Evolutionary conservation across 2,329 filamentous ascomycete species (phyloP), one percentile per base, ranked within the genome.

Genomic region (Cercospora citrullina): DNA sequence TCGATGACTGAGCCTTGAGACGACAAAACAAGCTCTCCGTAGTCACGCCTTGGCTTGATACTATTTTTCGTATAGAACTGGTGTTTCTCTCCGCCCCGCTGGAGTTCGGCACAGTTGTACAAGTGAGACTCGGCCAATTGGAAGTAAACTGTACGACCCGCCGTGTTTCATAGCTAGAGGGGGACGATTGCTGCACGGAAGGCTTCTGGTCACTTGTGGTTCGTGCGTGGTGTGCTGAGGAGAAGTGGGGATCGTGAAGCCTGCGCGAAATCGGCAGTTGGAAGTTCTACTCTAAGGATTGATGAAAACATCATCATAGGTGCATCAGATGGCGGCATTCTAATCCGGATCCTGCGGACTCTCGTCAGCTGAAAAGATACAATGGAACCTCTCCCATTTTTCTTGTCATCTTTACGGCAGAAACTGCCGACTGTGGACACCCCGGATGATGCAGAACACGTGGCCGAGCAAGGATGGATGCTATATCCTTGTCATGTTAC

Each of bases 401-500:
- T 53, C 48, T 28, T 53, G 48, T 28, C 48, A 53, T 53, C 48
- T 53, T 28, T 28, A 53, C 48, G 48, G 48, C 48, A 53, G 48
- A 51, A 26, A 51, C 45, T 51, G 45, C 45, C 45, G 21, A 53
- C 48, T 53, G 48, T 53, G 48, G 48, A 53, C 48, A 53, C 48
- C 48, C 14, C 48, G 48, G 48, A 55, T n/a, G 48, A 55, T 28
- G 48, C 48, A 55, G 23, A 55, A 55, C 48, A 55, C 48, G 48
- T 55, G 48, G 48, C 48, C 12, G 23, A 55, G 48, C 48, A 55
- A 55, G 48, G 48, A 55, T 55, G 23, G 10, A 26, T 23, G 23
- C 48, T 16, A 26, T 23, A 55, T 55, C 48, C 48, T 55, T 55
- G 48, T 55, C 48, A 55, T 55, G 48, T 55, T 53, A 53, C 48